phyloP scores from a whole-genome alignment of 106 monocot genomes.

The Dendrobium nobile region DNA sequence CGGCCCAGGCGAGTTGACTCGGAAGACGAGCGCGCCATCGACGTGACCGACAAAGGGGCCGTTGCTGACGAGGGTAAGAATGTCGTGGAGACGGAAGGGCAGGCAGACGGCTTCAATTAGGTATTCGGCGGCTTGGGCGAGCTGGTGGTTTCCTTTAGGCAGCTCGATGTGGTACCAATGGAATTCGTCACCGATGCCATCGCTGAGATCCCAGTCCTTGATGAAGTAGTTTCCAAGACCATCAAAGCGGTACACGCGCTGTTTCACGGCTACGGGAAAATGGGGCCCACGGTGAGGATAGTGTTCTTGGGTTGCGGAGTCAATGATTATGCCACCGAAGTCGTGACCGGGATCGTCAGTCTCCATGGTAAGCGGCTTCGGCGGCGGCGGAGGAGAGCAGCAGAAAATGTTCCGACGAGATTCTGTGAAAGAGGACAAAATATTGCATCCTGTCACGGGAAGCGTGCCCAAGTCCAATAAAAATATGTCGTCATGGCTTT shows the following conservation, averaged over 20 bases:
- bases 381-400: background rate
- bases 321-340: background rate
- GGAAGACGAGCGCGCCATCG: slow-evolving; percentile 65
- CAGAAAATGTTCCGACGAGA: background rate
- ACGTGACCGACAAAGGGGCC: slow-evolving; percentile 73
- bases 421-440: no score
- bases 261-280: slow-evolving; percentile 10
- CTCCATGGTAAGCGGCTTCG: background rate
- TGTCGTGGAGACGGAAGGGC: slow-evolving; percentile 84
- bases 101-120: slow-evolving; percentile 80
- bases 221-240: slow-evolving; percentile 34
- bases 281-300: background rate
- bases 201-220: slow-evolving; percentile 39
- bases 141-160: slow-evolving; percentile 50
- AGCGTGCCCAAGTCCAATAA: no score
- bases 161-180: slow-evolving; percentile 95
- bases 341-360: background rate
- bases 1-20: slow-evolving; percentile 85
- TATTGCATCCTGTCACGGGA: no score
- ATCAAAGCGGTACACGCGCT: slow-evolving; percentile 43
- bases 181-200: slow-evolving; percentile 32
- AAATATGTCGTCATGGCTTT: no score
- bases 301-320: no score
- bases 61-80: slow-evolving; percentile 75
- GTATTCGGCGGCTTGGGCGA: slow-evolving; percentile 51